Conservation (phyloP, 495 filamentous ascomycete genomes). For the Lophiotrema nucula region DNA sequence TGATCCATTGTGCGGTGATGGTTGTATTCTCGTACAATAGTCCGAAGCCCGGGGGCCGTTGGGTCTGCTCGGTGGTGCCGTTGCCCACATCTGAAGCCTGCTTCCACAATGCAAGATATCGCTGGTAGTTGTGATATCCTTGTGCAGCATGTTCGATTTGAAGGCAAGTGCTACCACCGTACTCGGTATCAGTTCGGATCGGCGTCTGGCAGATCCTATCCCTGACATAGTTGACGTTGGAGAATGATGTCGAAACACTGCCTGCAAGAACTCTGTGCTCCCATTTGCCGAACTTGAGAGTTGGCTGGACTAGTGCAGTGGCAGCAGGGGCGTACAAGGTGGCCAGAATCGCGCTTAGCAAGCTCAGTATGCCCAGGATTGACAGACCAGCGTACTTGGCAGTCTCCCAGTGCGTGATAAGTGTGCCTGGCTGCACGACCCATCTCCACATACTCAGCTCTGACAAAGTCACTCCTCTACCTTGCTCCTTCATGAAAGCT, state of each 20-base stretch:
- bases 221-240: conserved; percentile 54
- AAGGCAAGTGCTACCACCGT: conserved; percentile 54
- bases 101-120: conserved; percentile 52
- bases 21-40: conserved; percentile 67
- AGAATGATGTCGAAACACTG: conserved; percentile 57
- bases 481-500: conserved; percentile 54
- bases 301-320: conserved; percentile 67
- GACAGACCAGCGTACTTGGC: conserved; percentile 61
- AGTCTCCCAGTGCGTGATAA: conserved; percentile 65
- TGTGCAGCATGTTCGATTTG: conserved; percentile 63
- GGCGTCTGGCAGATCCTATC: conserved; percentile 57
- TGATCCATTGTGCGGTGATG: conserved; percentile 60
- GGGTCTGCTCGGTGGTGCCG: conserved; percentile 40
- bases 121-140: conserved; percentile 55
- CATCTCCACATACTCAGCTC: conserved; percentile 58
- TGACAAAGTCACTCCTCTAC: conserved; percentile 63
- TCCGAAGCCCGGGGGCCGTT: conserved; percentile 54
- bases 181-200: conserved; percentile 46
- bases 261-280: conserved; percentile 50
- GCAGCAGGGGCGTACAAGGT: conserved; percentile 74
- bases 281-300: conserved; percentile 54
- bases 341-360: conserved; percentile 60
- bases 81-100: conserved; percentile 41
- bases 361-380: conserved; percentile 55
- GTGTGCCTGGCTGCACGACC: conserved; percentile 62